Evolutionary conservation across 2,329 filamentous ascomycete genomes (phyloP).

Genomic region (Nemania abortiva): DNA sequence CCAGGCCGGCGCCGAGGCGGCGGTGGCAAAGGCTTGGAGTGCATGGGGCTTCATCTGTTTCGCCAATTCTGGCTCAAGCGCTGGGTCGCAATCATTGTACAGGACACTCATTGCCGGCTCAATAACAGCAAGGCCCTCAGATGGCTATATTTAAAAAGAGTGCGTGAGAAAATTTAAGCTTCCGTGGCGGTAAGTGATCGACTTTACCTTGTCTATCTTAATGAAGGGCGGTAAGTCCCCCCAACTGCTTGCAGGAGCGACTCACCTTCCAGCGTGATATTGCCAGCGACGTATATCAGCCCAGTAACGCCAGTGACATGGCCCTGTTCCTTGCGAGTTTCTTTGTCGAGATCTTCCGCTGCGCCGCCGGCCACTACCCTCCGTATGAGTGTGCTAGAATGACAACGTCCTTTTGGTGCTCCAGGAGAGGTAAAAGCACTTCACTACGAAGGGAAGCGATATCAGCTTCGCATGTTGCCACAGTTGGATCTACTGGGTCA

Average conservation of each 20-base stretch:
- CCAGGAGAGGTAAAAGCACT: too few species aligned
- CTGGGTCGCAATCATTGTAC: slow-evolving; percentile 33
- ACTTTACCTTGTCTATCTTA: too few species aligned
- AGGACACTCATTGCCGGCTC: slow-evolving; percentile 31
- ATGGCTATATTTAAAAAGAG: too few species aligned
- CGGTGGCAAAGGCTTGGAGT: slow-evolving; percentile 27
- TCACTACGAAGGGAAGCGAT: too few species aligned
- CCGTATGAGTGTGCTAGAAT: slow-evolving; percentile 47
- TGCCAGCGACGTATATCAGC: too few species aligned
- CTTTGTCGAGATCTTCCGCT: slow-evolving; percentile 43
- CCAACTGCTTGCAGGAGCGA: too few species aligned
- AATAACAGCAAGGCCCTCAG: slow-evolving; percentile 25
- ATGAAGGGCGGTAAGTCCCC: slow-evolving; percentile 11
- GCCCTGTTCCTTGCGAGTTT: slow-evolving; percentile 32
- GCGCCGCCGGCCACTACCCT: slow-evolving; percentile 43
- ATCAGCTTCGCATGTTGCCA: slow-evolving; percentile 20
- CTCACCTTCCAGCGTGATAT: too few species aligned
- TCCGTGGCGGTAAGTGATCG: too few species aligned
- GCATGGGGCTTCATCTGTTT: slow-evolving; percentile 39
- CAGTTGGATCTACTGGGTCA: slow-evolving; percentile 37
- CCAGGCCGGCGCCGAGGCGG: slow-evolving; percentile 33
- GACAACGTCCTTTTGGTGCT: slow-evolving; percentile 37
- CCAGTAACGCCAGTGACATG: too few species aligned
- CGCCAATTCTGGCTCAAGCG: slow-evolving; percentile 3
- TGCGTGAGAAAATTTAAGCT: too few species aligned